Evolutionary conservation across 2,329 filamentous ascomycete species (phyloP).

Genomic region (Xylaria hypoxylon): DNA sequence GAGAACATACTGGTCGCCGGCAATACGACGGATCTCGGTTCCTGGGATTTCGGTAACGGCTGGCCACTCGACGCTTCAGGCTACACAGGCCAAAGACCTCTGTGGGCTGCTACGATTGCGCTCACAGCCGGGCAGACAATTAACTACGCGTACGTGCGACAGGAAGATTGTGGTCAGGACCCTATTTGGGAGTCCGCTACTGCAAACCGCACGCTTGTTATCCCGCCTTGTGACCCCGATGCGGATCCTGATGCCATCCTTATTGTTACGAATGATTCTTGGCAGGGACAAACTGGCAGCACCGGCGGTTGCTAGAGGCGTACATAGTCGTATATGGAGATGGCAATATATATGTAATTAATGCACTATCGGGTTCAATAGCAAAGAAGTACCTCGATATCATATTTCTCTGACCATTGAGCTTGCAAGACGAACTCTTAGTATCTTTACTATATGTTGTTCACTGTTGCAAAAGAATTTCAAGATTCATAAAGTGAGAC

Average conservation of each 20-base stretch:
- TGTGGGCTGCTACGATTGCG: conserved; percentile 58
- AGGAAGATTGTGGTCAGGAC: conserved; percentile 57
- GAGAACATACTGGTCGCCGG: conserved; percentile 61
- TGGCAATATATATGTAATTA: neutral
- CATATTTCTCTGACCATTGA: neutral
- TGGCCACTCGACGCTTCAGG: conserved; percentile 55
- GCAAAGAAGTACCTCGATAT: neutral
- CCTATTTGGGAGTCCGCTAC: conserved; percentile 57
- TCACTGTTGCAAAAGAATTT: too few species aligned
- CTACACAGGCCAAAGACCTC: conserved; percentile 57
- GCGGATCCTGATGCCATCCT: conserved; percentile 42
- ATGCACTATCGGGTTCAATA: neutral
- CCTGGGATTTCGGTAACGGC: conserved; percentile 56
- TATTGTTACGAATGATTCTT: conserved; percentile 54
- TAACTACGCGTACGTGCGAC: conserved; percentile 60
- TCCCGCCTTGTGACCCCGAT: conserved; percentile 53
- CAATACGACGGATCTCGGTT: conserved; percentile 56
- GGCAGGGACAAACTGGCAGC: conserved; percentile 51
- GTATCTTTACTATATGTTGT: too few species aligned
- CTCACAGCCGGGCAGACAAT: conserved; percentile 56
- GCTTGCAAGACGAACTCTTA: too few species aligned
- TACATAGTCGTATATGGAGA: neutral
- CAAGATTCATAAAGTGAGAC: too few species aligned
- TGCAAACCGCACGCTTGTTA: conserved; percentile 56
- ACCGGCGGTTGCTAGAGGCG: conserved; percentile 42